Evolutionary conservation across 352 stramenopile genomes (phyloP).

Genomic region (Phytophthora aleatoria): DNA sequence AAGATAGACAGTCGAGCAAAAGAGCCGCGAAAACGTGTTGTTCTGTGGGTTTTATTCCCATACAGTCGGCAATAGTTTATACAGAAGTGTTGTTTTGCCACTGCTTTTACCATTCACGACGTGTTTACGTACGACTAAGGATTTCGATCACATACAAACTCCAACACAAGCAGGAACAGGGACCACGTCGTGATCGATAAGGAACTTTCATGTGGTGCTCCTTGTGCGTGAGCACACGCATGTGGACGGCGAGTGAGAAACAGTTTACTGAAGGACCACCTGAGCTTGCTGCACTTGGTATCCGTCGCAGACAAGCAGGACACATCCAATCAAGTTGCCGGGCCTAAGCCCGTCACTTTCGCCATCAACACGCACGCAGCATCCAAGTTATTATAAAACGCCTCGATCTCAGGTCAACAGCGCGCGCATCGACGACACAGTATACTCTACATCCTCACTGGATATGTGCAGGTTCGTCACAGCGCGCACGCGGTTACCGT

Average conservation of each 20-base stretch:
- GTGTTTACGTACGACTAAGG: constrained; percentile 19
- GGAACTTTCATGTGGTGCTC: constrained; percentile 28
- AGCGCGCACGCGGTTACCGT: constrained; percentile 61
- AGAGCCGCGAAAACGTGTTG: background rate
- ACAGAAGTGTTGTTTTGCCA: too few species aligned
- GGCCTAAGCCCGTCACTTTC: constrained; percentile 15
- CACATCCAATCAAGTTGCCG: too few species aligned
- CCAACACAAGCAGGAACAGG: constrained; percentile 19
- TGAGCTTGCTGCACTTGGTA: background rate
- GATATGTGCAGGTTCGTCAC: constrained; percentile 84
- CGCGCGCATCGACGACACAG: constrained; percentile 54
- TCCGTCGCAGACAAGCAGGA: too few species aligned
- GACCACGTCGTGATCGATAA: background rate
- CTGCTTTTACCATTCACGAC: too few species aligned
- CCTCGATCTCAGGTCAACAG: constrained; percentile 46
- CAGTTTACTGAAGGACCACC: constrained; percentile 15
- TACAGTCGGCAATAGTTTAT: constrained; percentile 8
- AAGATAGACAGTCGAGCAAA: constrained; percentile 31
- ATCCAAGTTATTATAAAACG: background rate
- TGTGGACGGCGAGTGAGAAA: constrained; percentile 13
- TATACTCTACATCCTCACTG: constrained; percentile 65
- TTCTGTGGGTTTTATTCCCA: constrained; percentile 3
- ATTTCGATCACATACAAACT: constrained; percentile 30
- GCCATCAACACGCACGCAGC: constrained; percentile 7
- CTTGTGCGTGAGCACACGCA: constrained; percentile 5